Evolutionary conservation across 192 early-diverging fungal genomes (phyloP).

Genomic region (Kickxella alabastrina): DNA sequence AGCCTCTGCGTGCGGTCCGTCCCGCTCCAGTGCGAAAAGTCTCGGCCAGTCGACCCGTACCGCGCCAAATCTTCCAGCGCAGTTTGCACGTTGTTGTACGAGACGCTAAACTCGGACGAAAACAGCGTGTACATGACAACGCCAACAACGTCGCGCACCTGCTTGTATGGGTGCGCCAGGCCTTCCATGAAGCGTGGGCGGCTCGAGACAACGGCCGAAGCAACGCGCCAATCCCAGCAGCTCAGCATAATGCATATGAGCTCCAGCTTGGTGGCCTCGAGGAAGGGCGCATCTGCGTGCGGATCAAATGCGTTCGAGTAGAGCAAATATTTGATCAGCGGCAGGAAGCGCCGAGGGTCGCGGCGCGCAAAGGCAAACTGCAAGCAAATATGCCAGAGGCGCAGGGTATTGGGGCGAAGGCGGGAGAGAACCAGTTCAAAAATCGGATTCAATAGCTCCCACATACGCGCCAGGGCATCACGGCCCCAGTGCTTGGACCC

Average conservation of each 20-base stretch:
- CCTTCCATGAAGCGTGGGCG: conserved; percentile 38
- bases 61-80: conserved; percentile 44
- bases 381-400: conserved; percentile 72
- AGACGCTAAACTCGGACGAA: conserved; percentile 60
- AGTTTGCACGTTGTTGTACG: conserved; percentile 44
- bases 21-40: conserved; percentile 47
- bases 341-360: conserved; percentile 77
- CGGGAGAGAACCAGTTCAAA: conserved; percentile 58
- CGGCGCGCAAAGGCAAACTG: conserved; percentile 60
- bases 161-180: conserved; percentile 81
- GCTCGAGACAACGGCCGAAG: conserved; percentile 30
- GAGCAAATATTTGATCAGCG: conserved; percentile 68
- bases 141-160: conserved; percentile 79
- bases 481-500: conserved; percentile 85
- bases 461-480: conserved; percentile 52
- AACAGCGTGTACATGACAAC: conserved; percentile 64
- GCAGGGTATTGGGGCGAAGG: conserved; percentile 69
- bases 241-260: conserved; percentile 60
- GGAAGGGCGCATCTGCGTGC: conserved; percentile 75
- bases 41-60: conserved; percentile 40
- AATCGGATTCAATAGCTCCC: conserved; percentile 67
- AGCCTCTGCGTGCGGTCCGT: conserved; percentile 23
- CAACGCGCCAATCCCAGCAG: conserved; percentile 69
- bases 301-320: conserved; percentile 61
- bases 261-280: conserved; percentile 76